These are phyloP conservation scores for Sparassis latifolia DNA, from an alignment of 1,284 basidiomycete species.

Conservation along the genomic window DNA sequence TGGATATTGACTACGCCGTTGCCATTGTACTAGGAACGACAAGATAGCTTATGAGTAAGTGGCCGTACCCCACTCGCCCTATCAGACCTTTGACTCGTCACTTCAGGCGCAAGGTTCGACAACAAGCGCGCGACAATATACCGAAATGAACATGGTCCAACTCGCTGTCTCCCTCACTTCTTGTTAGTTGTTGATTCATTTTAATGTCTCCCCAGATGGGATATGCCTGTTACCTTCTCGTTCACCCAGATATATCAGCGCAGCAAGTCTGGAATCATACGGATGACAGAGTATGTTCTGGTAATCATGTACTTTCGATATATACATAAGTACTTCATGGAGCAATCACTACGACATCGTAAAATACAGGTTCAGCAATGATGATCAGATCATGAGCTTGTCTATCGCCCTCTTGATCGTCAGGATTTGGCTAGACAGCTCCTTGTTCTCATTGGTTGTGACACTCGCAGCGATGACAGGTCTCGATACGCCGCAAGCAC, in stretches of 20 bases:
- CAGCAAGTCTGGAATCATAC: no score
- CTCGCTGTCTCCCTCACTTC: not conserved
- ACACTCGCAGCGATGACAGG: conserved; percentile 95
- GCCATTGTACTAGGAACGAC: conserved; percentile 62
- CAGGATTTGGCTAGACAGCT: conserved; percentile 87
- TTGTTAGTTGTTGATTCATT: not conserved
- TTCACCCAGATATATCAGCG: no score
- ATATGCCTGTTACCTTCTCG: not conserved
- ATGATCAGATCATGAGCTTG: conserved; percentile 43
- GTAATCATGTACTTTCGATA: not conserved
- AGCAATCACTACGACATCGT: not conserved
- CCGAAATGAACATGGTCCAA: conserved; percentile 50
- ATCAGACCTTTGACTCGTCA: not conserved
- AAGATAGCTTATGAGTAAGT: conserved; percentile 83
- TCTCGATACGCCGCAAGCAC: conserved; percentile 93
- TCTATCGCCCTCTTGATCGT: conserved; percentile 88
- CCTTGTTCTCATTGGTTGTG: conserved; percentile 93
- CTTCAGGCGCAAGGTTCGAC: conserved; percentile 63
- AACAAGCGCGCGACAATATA: conserved; percentile 81
- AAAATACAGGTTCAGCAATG: no score
- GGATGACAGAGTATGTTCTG: no score
- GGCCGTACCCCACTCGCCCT: not conserved
- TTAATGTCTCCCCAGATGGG: not conserved
- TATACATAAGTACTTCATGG: not conserved
- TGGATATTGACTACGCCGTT: not conserved